Base-by-base conservation (phyloP, 345 rosid genomes). In the Moricandia moricandioides region DNA sequence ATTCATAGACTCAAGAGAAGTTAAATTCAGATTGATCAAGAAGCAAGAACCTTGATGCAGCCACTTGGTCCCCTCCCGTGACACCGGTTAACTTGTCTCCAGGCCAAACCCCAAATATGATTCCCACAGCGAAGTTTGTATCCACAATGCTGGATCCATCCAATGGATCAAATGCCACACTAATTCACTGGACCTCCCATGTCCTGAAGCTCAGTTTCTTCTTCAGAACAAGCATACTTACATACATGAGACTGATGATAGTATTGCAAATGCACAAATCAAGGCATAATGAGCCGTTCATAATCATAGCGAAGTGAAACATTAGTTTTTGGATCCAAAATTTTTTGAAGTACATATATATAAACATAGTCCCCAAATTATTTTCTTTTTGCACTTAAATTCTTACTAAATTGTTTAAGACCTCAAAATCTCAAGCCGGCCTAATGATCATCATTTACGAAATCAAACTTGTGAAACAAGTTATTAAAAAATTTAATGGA, bases 21-120 rank as follows among this genome's bases (percentile, higher is more conserved):
- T 17, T 6, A 14, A 49, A 59, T 12, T 51, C 11, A 11, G 24
- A 60, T 61, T 13, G 31, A 69, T 45, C 14, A 21, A 70, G 40
- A 12, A 14, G 58, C 17, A 63, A 40, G 49, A 58, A 87, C 93
- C 91, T 90, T 90, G 57, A 79, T 45, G 98, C 90, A 52, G 98
- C 96, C 40, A 84, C 98, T 84, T 91, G 96, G 70, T 89, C 97
- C 75, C 83, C 83, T 77, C 98, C 92, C 2, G 84, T 91, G 31
- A 91, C 78, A n/a, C 98, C 96, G 0, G 86, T 91, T 69, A 91
- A 76, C 83, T 91, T 91, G 62, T 91, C 98, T 24, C 98, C 99
- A 33, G 99, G 92, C 99, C 99, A 95, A 95, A 92, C 97, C 3
- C 99, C 99, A 10, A 92, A 95, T 70, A 95, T 95, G 78, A 97